phyloP scores from a whole-genome alignment of 1,139 yeast species.

The Taphrina pruni region DNA sequence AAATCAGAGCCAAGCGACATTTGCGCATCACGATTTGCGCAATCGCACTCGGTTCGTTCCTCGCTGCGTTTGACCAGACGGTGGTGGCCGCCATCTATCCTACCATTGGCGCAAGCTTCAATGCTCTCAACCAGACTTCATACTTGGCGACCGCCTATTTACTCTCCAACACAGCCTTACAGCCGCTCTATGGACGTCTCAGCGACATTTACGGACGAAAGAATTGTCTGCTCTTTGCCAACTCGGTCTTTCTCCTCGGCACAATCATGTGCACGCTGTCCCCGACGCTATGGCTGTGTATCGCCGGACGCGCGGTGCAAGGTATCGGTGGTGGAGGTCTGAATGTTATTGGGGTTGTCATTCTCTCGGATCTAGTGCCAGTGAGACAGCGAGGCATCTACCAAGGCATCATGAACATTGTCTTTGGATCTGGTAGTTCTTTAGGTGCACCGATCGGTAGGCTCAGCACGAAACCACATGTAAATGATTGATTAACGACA shows the following conservation, averaged over 20 bases:
- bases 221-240: conserved; percentile 55
- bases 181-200: conserved; percentile 68
- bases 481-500: background rate
- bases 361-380: conserved; percentile 60
- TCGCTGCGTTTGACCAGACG: conserved; percentile 68
- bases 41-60: conserved; percentile 57
- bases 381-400: conserved; percentile 59
- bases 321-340: conserved; percentile 64
- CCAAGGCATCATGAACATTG: conserved; percentile 61
- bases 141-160: conserved; percentile 70
- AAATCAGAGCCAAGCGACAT: background rate
- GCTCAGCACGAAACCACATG: background rate
- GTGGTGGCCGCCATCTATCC: conserved; percentile 69
- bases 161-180: conserved; percentile 67
- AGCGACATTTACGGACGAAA: conserved; percentile 63
- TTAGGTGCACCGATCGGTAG: conserved; percentile 71
- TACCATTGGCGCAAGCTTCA: conserved; percentile 66
- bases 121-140: conserved; percentile 60
- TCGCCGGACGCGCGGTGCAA: conserved; percentile 59
- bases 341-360: conserved; percentile 57
- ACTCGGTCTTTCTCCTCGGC: conserved; percentile 57
- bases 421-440: conserved; percentile 72
- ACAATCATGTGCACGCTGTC: conserved; percentile 56
- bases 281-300: conserved; percentile 54
- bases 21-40: conserved; percentile 28